These are phyloP conservation scores for Aspergillus sp. DNA, from an alignment of 2,329 filamentous ascomycete genomes.

Conservation along the genomic window DNA sequence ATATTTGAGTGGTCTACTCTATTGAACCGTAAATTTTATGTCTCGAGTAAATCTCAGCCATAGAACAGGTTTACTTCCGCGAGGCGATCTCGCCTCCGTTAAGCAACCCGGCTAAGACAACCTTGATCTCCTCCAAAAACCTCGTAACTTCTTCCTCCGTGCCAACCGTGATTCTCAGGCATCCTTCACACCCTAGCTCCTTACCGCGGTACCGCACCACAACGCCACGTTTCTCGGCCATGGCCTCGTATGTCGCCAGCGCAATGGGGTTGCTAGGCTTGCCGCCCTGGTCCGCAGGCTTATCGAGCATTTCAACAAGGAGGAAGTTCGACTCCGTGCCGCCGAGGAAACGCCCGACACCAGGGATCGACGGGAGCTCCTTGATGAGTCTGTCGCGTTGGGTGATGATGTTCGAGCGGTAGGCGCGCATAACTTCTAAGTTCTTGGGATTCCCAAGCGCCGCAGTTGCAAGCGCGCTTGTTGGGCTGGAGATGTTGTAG, in stretches of 20 bases:
- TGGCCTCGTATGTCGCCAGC: constrained; percentile 74
- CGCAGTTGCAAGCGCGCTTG: constrained; percentile 73
- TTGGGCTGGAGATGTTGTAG: constrained; percentile 91
- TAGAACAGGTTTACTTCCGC: background rate
- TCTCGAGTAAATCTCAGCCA: background rate
- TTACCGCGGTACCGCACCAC: constrained; percentile 93
- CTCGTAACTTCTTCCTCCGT: constrained; percentile 82
- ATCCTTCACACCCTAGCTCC: constrained; percentile 85
- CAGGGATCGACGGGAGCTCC: constrained; percentile 72
- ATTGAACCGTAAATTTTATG: background rate
- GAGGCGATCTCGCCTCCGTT: constrained; percentile 35
- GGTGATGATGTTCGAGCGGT: constrained; percentile 67
- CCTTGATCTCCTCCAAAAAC: constrained; percentile 68
- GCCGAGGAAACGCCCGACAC: constrained; percentile 78
- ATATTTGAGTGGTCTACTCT: background rate
- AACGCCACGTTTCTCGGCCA: constrained; percentile 84
- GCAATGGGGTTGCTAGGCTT: constrained; percentile 78
- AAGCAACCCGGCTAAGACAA: constrained; percentile 52
- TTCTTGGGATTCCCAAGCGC: constrained; percentile 66
- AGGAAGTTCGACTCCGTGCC: constrained; percentile 85
- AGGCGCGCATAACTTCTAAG: constrained; percentile 68
- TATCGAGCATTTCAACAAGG: constrained; percentile 81
- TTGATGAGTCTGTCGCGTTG: constrained; percentile 75
- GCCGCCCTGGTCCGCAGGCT: constrained; percentile 53
- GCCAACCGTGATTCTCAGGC: constrained; percentile 86